Evolutionary conservation across 2,329 filamentous ascomycete species (phyloP), one percentile per base, ranked within the genome.

Genomic region (Pseudogymnoascus sp.): DNA sequence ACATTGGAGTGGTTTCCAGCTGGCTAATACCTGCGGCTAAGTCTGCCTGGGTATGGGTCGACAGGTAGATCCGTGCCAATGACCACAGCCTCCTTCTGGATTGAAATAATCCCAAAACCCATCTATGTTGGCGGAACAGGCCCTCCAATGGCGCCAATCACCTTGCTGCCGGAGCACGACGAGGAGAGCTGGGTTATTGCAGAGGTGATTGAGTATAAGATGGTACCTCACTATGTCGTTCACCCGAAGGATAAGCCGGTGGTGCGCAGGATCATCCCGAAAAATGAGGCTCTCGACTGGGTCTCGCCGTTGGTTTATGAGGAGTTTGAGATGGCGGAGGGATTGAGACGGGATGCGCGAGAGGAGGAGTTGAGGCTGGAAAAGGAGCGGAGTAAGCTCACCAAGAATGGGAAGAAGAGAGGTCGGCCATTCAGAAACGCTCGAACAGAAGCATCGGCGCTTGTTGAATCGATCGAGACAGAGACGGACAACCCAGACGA

Each of bases 241-340:
- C 63, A 64, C 7, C 70, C 66, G 35, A 47, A 65, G 18, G 59
- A 67, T 7, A 62, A 67, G 12, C 71, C 69, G 14, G 74, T 80
- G 6, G 76, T 84, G 65, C 78, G 78, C 60, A 84, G 87, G 63
- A 73, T 82, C 2, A 76, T 87, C 67, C 69, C 79, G 68, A 75
- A 77, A 75, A 63, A 76, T 73, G 65, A 76, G 5, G 67, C 85
- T 5, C 75, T 82, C 11, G 79, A 86, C 33, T 87, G 85, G 65
- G 83, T 87, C 6, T 85, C 84, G 0, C 80, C 81, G 1, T 74
- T 76, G 10, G 77, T 76, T 8, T 67, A 85, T 2, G 85, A 88
- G 69, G 77, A 83, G 0, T 88, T 79, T 75, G 84, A 86, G 66
- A 79, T 77, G 62, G 70, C 74, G 1, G 50, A 56, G 28, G 28